Evolutionary conservation across 768 basidiomycete genomes (phyloP), one percentile per base, ranked within the genome.

Genomic region (Cystobasidium tubakii): DNA sequence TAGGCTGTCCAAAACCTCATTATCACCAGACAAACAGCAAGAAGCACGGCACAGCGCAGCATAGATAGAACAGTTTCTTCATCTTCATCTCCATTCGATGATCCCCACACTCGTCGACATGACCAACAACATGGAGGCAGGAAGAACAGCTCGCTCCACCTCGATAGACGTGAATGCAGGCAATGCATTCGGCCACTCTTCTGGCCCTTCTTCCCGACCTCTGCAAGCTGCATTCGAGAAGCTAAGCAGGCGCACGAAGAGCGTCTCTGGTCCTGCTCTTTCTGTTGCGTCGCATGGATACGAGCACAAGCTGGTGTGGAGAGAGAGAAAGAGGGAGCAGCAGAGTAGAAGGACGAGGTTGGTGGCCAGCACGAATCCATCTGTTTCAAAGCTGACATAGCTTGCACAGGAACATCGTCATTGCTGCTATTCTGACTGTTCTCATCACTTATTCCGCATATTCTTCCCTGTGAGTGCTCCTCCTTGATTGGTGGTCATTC

Each of bases 161-260:
- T 67, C 66, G 34, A 50, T 67, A 23, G 66, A 67, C 34, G 27
- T 67, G 27, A 67, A 39, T 65, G 63, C 43, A 12, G 27, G 55
- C 15, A 67, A 39, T 42, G 63, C 43, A 12, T 46, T 46, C 15
- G 50, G 27, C 15, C 12, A 15, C 19, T 67, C 23, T 3, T 23
- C 34, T n/a, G 44, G 25, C 25, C 44, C 27, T 13, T 36, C 23
- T n/a, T 21, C 29, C 43, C n/a, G 46, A 9, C 46, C 46, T 12
- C 42, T 67, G 36, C 39, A 54, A 33, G 25, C 44, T 17, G 44
- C 66, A 6, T 42, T 71, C 29, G 69, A 71, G 31, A 55, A 39
- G 34, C 33, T 71, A 10, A 36, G 33, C 29, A 71, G 44, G 42
- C 50, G 55, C 25, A 46, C 33, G 2, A 71, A 71, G 55, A 33